A percentile compares a stretch with the other conserved stretches of the same genome.
Evolutionary conservation across 2,329 filamentous ascomycete genomes (phyloP).

Genomic region (Dothideomycetes sp.): DNA sequence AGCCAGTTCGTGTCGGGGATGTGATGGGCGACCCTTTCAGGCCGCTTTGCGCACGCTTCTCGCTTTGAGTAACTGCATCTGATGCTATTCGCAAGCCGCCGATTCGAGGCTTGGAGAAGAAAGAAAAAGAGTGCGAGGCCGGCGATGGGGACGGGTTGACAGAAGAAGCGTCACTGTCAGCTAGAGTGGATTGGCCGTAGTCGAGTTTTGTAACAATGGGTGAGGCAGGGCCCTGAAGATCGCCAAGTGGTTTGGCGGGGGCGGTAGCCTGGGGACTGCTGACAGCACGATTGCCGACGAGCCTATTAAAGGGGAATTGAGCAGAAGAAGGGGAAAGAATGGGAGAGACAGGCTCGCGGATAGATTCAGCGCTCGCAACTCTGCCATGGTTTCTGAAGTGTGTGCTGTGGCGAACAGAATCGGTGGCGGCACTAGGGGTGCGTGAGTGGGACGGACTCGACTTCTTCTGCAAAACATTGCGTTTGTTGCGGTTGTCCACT

Average conservation of each 20-base stretch:
- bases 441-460: constrained; percentile 44
- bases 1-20: constrained; percentile 67
- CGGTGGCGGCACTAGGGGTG: constrained; percentile 60
- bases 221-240: constrained; percentile 30
- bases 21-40: constrained; percentile 39
- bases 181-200: constrained; percentile 28
- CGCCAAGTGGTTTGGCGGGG: constrained; percentile 24
- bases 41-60: constrained; percentile 34
- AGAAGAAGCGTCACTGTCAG: constrained; percentile 39
- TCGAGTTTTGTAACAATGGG: constrained; percentile 48
- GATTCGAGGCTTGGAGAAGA: constrained; percentile 35
- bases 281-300: constrained; percentile 29
- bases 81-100: constrained; percentile 77
- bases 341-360: constrained; percentile 40
- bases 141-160: constrained; percentile 34
- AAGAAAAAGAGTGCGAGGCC: constrained; percentile 20
- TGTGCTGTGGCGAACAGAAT: constrained; percentile 39
- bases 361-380: constrained; percentile 68
- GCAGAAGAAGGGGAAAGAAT: constrained; percentile 46
- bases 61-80: constrained; percentile 50
- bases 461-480: constrained; percentile 65
- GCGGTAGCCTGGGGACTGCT: constrained; percentile 39
- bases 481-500: constrained; percentile 57
- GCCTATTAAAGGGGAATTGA: constrained; percentile 48
- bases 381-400: constrained; percentile 59